Evolutionary conservation across 371 early-diverging fungal species (phyloP).

Genomic region (Mortierella sp.): DNA sequence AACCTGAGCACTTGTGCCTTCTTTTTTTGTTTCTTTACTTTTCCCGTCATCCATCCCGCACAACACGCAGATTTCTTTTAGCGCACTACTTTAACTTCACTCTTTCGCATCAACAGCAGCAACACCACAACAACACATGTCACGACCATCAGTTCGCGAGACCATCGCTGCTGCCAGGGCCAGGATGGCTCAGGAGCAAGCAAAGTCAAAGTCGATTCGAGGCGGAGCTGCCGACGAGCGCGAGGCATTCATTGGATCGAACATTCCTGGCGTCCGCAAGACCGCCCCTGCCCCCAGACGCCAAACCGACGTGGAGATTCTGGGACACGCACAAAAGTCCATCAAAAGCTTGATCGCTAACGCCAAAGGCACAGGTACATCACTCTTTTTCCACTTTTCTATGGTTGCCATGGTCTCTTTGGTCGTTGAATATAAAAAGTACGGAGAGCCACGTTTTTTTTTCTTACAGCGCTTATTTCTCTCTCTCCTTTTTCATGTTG

Average conservation of each 20-base stretch:
- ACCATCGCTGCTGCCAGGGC: slow-evolving; percentile 54
- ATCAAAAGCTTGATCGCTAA: slow-evolving; percentile 57
- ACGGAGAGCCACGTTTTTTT: background rate
- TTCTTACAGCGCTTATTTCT: background rate
- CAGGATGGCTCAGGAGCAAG: slow-evolving; percentile 36
- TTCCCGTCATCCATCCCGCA: background rate
- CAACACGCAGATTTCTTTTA: background rate
- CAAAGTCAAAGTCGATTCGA: slow-evolving; percentile 45
- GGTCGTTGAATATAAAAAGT: background rate
- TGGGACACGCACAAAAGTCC: slow-evolving; percentile 56
- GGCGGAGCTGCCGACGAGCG: slow-evolving; percentile 46
- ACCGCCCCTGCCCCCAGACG: slow-evolving; percentile 28
- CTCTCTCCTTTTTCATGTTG: background rate
- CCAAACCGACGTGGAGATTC: slow-evolving; percentile 51
- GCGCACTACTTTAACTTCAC: background rate
- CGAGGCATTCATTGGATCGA: slow-evolving; percentile 45
- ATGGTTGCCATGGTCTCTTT: background rate
- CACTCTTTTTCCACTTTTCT: background rate
- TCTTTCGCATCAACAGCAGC: background rate
- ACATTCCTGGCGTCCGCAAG: slow-evolving; percentile 42
- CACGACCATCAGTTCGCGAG: slow-evolving; percentile 56
- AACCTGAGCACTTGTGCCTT: background rate
- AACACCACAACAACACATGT: slow-evolving; percentile 26
- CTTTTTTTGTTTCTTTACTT: background rate
- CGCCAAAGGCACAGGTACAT: slow-evolving; percentile 53